Conservation (phyloP, 2,329 filamentous ascomycete species). For the Botrytis paeoniae region DNA sequence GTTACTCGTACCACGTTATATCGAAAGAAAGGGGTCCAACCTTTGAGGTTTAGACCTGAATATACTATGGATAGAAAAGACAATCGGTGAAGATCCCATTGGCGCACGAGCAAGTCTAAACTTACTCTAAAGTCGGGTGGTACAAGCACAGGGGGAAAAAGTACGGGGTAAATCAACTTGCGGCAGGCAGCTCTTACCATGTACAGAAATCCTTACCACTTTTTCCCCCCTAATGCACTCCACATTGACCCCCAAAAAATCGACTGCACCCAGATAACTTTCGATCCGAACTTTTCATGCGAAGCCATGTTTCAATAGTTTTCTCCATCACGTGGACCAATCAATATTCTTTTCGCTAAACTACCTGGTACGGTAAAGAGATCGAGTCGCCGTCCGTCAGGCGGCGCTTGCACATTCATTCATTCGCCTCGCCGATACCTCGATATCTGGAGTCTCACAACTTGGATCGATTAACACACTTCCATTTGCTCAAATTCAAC, state of each 20-base stretch:
- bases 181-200: conserved; percentile 2
- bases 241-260: background rate
- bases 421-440: background rate
- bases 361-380: background rate
- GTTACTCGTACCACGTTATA: background rate
- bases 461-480: background rate
- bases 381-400: background rate
- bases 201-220: background rate
- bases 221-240: background rate
- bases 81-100: conserved; percentile 3
- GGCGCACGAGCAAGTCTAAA: background rate
- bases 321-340: background rate
- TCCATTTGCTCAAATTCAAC: background rate
- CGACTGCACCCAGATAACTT: background rate
- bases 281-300: background rate
- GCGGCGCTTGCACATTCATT: background rate
- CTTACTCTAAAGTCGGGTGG: background rate
- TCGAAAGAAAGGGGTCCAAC: background rate
- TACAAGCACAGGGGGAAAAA: background rate
- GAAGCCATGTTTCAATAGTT: background rate
- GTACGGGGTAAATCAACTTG: conserved; percentile 8
- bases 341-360: background rate
- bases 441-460: background rate
- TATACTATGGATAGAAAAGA: background rate
- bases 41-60: background rate